Conservation (phyloP, 805 yeast species). For the Ogataea wickerhamii region DNA sequence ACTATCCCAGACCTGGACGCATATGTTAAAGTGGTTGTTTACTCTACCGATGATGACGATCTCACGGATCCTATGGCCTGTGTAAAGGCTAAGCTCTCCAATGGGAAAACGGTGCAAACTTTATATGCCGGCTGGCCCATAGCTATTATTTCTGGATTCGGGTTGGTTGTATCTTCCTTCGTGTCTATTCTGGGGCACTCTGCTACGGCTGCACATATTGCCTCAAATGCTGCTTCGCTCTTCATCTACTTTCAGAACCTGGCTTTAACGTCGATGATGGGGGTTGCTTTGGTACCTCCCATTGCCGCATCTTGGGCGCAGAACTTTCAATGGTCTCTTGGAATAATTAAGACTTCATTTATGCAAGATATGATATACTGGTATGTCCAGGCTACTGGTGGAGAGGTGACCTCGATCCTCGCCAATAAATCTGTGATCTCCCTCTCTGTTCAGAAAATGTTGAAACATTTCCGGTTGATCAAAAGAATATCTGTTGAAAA, state of each 20-base stretch:
- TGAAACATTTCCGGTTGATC: conserved; percentile 13
- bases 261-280: conserved; percentile 94
- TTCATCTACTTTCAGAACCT: conserved; percentile 92
- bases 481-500: conserved; percentile 40
- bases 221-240: conserved; percentile 90
- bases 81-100: conserved; percentile 80
- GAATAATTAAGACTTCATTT: conserved; percentile 70
- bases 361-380: conserved; percentile 85
- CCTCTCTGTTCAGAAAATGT: conserved; percentile 72
- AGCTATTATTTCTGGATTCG: conserved; percentile 86
- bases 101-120: conserved; percentile 93
- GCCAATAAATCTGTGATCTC: conserved; percentile 63
- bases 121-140: conserved; percentile 93
- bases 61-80: conserved; percentile 66
- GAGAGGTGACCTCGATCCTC: conserved; percentile 73
- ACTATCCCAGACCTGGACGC: conserved; percentile 95
- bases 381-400: conserved; percentile 96
- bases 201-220: conserved; percentile 92
- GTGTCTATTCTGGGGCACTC: conserved; percentile 86
- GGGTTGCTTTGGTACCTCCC: conserved; percentile 88
- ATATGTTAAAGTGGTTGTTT: conserved; percentile 70
- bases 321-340: conserved; percentile 95
- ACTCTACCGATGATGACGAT: conserved; percentile 43
- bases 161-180: conserved; percentile 82
- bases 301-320: conserved; percentile 98